These are phyloP conservation scores for Aschersonia sp. DNA, from an alignment of 2,329 filamentous ascomycete species.

Conservation along the genomic window DNA sequence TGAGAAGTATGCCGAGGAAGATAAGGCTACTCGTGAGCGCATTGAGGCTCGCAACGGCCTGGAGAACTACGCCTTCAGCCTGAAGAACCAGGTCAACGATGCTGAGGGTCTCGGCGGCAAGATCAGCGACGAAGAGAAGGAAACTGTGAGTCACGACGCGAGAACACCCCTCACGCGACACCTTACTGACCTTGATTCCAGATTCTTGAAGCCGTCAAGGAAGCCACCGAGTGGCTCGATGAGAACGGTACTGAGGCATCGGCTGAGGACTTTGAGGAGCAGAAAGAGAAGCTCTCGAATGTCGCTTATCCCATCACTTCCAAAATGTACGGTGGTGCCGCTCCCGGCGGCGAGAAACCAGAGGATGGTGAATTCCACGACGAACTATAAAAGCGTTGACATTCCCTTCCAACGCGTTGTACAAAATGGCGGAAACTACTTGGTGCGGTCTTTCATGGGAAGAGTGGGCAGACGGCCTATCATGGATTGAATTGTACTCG, in stretches of 20 bases:
- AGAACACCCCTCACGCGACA: background rate
- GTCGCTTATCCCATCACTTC: slow-evolving; percentile 98
- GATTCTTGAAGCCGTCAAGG: slow-evolving; percentile 92
- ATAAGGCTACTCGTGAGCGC: slow-evolving; percentile 94
- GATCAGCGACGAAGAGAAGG: slow-evolving; percentile 98
- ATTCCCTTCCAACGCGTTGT: slow-evolving; percentile 1
- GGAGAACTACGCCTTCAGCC: slow-evolving; percentile 97
- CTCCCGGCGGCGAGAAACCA: slow-evolving; percentile 41
- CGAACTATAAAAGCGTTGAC: slow-evolving; percentile 52
- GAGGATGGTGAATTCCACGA: slow-evolving; percentile 65
- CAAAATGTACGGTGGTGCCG: slow-evolving; percentile 68
- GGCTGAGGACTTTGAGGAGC: slow-evolving; percentile 95
- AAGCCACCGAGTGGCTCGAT: slow-evolving; percentile 91
- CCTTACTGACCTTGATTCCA: slow-evolving; percentile 26
- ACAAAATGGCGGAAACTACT: no score
- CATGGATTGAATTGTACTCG: no score
- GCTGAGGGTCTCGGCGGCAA: slow-evolving; percentile 94
- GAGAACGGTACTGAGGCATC: slow-evolving; percentile 78
- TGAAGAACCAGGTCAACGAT: slow-evolving; percentile 99
- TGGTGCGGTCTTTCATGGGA: no score
- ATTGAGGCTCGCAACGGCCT: slow-evolving; percentile 93
- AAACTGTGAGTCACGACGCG: slow-evolving; percentile 51
- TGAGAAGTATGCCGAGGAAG: slow-evolving; percentile 97
- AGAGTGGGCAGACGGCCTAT: no score
- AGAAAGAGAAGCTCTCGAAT: slow-evolving; percentile 96